Evolutionary conservation across 164 flowering plant genomes (phyloP), one percentile per base, ranked within the genome.

Genomic region (Liquidambar formosana): DNA sequence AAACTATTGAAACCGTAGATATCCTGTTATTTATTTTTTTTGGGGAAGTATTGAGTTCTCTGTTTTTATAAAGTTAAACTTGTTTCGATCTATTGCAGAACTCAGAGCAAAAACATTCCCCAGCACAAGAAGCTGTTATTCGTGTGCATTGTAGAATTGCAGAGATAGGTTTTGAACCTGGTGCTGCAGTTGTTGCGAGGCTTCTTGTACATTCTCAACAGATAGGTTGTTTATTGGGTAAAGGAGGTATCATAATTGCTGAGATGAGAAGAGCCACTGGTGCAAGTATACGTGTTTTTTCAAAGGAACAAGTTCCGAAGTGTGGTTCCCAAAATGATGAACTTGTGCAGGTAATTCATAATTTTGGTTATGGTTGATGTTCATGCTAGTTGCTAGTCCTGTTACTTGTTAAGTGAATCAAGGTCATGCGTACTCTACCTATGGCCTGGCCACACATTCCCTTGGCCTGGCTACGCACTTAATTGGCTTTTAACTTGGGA

Each of bases 61-160:
- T 62, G 33, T 19, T 26, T 73, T 33, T 73, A 5, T 38, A 15
- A 38, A 19, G 26, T 46, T 13, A 46, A 3, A 9, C 23, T 9
- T 61, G 27, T 66, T 44, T 56, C 67, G 3, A 66, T 48, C 65
- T 68, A 5, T 58, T 74, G 67, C 83, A 86, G 92, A 81, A 70
- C 64, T 60, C 68, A 22, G 88, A 86, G 41, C 75, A 75, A 65
- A 80, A 67, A 12, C 76, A 64, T 54, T 88, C 93, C 69, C 82
- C 88, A n/a, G 89, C 88, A 16, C 87, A 83, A 69, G 87, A 88
- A 58, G 93, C 86, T 70, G 85, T 86, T 64, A 77, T 84, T 51
- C 87, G 85, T 46, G 93, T 83, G 57, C 85, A 81, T 54, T 27
- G 75, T 63, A 75, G 86, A 76, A 73, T 84, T 60, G 80, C 78